phyloP scores from a whole-genome alignment of 208 protist genomes.

The Plasmodiophora brassicae region DNA sequence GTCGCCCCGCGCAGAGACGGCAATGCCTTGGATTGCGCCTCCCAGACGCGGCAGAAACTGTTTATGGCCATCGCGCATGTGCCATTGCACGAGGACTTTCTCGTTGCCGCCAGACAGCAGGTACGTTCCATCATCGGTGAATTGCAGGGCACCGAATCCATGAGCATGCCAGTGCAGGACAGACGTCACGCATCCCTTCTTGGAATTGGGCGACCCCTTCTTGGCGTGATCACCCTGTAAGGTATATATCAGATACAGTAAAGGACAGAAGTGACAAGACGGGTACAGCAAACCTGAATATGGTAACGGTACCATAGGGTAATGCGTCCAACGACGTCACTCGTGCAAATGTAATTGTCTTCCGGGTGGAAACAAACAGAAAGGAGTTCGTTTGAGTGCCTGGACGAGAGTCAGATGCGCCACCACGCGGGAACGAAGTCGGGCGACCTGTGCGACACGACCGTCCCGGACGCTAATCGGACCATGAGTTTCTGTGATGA shows the following conservation, averaged over 20 bases:
- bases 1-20: background rate
- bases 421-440: too few species aligned
- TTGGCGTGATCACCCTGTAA: background rate
- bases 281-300: background rate
- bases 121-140: conserved; percentile 15
- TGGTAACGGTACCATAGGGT: background rate
- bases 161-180: conserved; percentile 14
- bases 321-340: background rate
- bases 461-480: too few species aligned
- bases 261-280: background rate
- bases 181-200: background rate
- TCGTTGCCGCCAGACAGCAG: conserved; percentile 6
- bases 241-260: background rate
- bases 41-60: conserved; percentile 11
- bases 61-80: conserved; percentile 20
- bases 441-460: too few species aligned
- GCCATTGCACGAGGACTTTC: conserved; percentile 24
- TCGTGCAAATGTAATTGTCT: background rate
- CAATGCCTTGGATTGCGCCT: background rate
- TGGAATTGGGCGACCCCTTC: background rate
- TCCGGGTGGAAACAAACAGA: background rate
- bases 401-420: too few species aligned
- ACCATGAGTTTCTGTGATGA: too few species aligned
- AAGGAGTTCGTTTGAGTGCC: too few species aligned
- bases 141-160: background rate